Evolutionary conservation across 202 grass and related monocot genomes (phyloP).

Genomic region (Panicum virgatum): DNA sequence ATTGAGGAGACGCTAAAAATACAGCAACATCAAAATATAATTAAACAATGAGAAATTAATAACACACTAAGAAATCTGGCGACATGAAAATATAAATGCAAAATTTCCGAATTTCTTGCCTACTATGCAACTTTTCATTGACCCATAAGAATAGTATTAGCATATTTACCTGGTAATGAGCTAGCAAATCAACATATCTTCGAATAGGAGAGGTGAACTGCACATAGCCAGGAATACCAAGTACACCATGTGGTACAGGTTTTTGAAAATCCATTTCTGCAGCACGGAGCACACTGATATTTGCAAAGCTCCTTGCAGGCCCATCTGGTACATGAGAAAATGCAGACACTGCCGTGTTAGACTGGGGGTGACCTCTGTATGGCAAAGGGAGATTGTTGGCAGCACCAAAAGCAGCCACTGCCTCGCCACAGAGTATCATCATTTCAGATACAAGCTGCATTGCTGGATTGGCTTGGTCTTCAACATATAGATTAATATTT

Average conservation of each 20-base stretch:
- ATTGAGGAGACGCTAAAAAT: conserved; percentile 1
- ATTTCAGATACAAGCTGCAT: conserved; percentile 92
- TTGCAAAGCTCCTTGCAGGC: conserved; percentile 76
- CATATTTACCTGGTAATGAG: conserved; percentile 88
- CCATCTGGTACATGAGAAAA: conserved; percentile 84
- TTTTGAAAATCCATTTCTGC: conserved; percentile 81
- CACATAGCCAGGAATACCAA: conserved; percentile 89
- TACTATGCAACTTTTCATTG: conserved; percentile 5
- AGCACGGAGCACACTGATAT: conserved; percentile 74
- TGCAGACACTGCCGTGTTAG: conserved; percentile 67
- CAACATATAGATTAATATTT: conserved; percentile 78
- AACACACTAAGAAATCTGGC: not conserved
- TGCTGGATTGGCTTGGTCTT: conserved; percentile 66
- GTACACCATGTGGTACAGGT: conserved; percentile 67
- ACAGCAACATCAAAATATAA: not conserved
- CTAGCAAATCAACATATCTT: conserved; percentile 93
- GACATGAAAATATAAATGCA: not conserved
- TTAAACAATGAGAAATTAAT: not conserved
- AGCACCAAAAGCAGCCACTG: conserved; percentile 73
- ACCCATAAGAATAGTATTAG: conserved; percentile 22
- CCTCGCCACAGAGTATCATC: conserved; percentile 98
- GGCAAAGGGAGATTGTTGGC: conserved; percentile 79
- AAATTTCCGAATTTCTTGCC: conserved; percentile 15
- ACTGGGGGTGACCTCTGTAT: conserved; percentile 81
- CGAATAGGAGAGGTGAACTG: conserved; percentile 95